These are phyloP conservation scores for Aspergillus arachidicola DNA, from an alignment of 2,329 filamentous ascomycete genomes.

Conservation along the genomic window DNA sequence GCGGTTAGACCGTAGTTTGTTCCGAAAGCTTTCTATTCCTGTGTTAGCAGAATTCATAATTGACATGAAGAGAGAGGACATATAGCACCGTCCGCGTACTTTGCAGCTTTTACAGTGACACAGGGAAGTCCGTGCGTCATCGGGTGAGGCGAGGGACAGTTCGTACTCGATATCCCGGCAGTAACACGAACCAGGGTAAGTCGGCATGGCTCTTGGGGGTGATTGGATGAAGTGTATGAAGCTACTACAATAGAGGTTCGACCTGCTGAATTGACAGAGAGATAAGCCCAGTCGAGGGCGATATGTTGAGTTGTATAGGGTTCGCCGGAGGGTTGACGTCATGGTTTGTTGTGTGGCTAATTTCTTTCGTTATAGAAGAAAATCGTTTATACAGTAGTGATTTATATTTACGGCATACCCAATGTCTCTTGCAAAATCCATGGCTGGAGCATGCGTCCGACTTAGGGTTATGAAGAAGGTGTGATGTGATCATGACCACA, in stretches of 20 bases:
- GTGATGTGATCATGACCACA: neutral
- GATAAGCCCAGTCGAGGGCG: neutral
- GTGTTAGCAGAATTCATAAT: neutral
- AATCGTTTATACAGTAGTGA: neutral
- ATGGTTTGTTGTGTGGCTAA: neutral
- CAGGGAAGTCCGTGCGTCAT: constrained; percentile 54
- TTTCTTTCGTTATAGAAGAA: neutral
- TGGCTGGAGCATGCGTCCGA: neutral
- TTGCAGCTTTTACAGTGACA: constrained; percentile 59
- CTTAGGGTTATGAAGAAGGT: neutral
- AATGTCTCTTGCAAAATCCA: neutral
- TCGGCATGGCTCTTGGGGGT: constrained; percentile 26
- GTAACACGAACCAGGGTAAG: constrained; percentile 49
- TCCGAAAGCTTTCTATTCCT: constrained; percentile 53
- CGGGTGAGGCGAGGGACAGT: constrained; percentile 46
- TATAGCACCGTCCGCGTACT: constrained; percentile 24
- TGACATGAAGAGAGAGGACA: neutral
- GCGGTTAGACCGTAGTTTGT: constrained; percentile 56
- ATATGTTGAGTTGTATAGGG: neutral
- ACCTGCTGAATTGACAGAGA: neutral
- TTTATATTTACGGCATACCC: neutral
- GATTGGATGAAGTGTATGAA: neutral
- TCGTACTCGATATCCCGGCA: constrained; percentile 53
- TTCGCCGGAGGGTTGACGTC: neutral
- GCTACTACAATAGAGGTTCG: neutral